A percentile compares a stretch with the other conserved stretches of the same genome.
phyloP scores from a whole-genome alignment of 331 rosid genomes.

The Saraca asoca region DNA sequence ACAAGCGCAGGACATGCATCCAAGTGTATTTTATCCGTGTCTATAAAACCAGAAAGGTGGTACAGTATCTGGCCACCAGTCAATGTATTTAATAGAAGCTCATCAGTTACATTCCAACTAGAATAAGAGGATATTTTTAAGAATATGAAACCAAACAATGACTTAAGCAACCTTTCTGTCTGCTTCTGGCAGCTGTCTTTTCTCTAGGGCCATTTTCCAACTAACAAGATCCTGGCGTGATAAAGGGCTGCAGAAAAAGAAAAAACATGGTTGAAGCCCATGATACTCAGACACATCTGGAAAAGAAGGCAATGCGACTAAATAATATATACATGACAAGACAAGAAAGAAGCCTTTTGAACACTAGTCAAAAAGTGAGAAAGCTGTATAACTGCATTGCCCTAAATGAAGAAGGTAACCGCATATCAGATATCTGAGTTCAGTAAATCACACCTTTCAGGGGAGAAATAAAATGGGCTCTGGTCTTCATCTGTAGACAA shows the following conservation, averaged over 20 bases:
- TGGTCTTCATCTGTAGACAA: slow-evolving; percentile 64
- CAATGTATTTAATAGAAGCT: slow-evolving; percentile 35
- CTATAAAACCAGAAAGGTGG: slow-evolving; percentile 87
- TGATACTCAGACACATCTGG: slow-evolving; percentile 25
- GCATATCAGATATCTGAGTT: slow-evolving; percentile 28
- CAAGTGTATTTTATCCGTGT: slow-evolving; percentile 82
- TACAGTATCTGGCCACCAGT: slow-evolving; percentile 62
- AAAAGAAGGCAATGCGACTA: slow-evolving; percentile 28
- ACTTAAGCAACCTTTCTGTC: slow-evolving; percentile 70
- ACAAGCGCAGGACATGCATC: slow-evolving; percentile 98
- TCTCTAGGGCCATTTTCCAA: slow-evolving; percentile 96
- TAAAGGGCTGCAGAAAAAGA: slow-evolving; percentile 62
- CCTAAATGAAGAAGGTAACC: background rate
- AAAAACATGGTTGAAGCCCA: slow-evolving; percentile 14
- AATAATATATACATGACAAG: slow-evolving; percentile 13
- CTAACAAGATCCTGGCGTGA: slow-evolving; percentile 98
- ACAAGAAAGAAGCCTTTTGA: background rate
- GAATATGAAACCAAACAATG: slow-evolving; percentile 37
- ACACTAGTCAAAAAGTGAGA: slow-evolving; percentile 7
- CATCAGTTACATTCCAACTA: slow-evolving; percentile 33
- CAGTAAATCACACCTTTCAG: slow-evolving; percentile 62
- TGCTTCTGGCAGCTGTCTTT: slow-evolving; percentile 87
- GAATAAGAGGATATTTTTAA: slow-evolving; percentile 34
- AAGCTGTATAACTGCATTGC: background rate
- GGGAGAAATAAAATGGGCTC: slow-evolving; percentile 65